Percentiles rank a stretch among this genome's conserved stretches.
Evolutionary conservation across 2,329 filamentous ascomycete genomes (phyloP).

Genomic region (Neophaeococcomyces aloes): DNA sequence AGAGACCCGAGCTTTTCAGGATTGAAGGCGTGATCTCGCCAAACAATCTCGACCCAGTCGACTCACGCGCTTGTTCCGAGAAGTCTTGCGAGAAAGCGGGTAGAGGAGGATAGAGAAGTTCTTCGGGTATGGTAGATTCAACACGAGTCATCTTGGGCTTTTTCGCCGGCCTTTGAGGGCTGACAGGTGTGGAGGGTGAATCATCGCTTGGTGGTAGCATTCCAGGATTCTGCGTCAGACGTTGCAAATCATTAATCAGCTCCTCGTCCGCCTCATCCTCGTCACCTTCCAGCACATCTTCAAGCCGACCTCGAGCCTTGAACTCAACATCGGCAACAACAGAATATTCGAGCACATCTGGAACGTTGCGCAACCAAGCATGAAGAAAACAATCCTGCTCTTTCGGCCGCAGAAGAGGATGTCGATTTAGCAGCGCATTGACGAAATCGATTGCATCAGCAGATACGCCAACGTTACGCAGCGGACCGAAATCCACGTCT

Average conservation of each 20-base stretch:
- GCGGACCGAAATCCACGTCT: conserved; percentile 54
- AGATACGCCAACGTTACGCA: conserved; percentile 52
- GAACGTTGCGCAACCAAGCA: conserved; percentile 57
- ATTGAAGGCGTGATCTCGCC: conserved; percentile 51
- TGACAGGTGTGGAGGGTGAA: background rate
- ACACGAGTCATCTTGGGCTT: conserved; percentile 17
- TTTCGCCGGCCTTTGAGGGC: conserved; percentile 25
- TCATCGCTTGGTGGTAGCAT: background rate
- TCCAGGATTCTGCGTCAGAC: conserved; percentile 16
- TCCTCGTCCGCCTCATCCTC: conserved; percentile 23
- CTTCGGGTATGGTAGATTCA: conserved; percentile 16
- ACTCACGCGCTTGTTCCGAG: background rate
- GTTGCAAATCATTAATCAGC: conserved; percentile 15
- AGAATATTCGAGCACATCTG: conserved; percentile 50
- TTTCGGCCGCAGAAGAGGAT: conserved; percentile 66
- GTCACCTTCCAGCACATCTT: conserved; percentile 27
- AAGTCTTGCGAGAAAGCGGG: conserved; percentile 9
- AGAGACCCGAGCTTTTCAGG: conserved; percentile 42
- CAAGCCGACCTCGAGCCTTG: conserved; percentile 21
- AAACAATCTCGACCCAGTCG: conserved; percentile 38
- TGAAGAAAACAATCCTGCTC: conserved; percentile 60
- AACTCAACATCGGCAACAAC: conserved; percentile 35
- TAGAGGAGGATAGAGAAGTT: conserved; percentile 35
- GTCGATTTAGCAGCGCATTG: conserved; percentile 65
- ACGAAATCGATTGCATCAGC: conserved; percentile 63